Percentiles rank a stretch among this genome's conserved stretches.
Evolutionary conservation across 441 rosid genomes (phyloP).

Genomic region (Gossypium davidsonii): DNA sequence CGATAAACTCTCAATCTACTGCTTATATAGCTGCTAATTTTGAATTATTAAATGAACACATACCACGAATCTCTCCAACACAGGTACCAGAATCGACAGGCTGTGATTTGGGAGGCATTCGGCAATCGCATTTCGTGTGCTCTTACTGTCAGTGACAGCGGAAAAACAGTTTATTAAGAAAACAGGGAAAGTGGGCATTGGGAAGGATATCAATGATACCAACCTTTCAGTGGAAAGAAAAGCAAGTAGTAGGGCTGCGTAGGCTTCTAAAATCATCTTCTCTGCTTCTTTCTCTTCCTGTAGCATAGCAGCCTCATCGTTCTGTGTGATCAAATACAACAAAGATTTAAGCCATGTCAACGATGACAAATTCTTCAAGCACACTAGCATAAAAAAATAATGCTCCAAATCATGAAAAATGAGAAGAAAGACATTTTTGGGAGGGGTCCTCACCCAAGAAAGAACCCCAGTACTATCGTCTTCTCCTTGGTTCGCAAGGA

Average conservation of each 20-base stretch:
- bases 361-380: not conserved
- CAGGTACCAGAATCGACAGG: constrained; percentile 75
- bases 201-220: not conserved
- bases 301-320: constrained; percentile 71
- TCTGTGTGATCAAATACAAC: constrained; percentile 31
- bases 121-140: constrained; percentile 70
- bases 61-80: constrained; percentile 99
- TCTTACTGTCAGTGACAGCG: constrained; percentile 47
- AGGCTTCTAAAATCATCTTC: constrained; percentile 97
- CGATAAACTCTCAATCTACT: not conserved
- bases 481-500: constrained; percentile 70
- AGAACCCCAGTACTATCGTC: constrained; percentile 46
- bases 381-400: not conserved
- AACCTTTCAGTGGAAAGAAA: constrained; percentile 98
- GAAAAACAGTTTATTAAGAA: constrained; percentile 3
- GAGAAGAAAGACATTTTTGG: not conserved
- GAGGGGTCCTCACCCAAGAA: constrained; percentile 52
- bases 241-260: constrained; percentile 91
- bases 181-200: not conserved
- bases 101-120: constrained; percentile 68
- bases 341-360: constrained; percentile 6
- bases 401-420: not conserved
- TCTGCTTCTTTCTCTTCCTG: constrained; percentile 97
- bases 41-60: constrained; percentile 18
- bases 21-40: not conserved